Base-by-base conservation (phyloP, 2,329 filamentous ascomycete genomes). In the Gremmenia infestans region DNA sequence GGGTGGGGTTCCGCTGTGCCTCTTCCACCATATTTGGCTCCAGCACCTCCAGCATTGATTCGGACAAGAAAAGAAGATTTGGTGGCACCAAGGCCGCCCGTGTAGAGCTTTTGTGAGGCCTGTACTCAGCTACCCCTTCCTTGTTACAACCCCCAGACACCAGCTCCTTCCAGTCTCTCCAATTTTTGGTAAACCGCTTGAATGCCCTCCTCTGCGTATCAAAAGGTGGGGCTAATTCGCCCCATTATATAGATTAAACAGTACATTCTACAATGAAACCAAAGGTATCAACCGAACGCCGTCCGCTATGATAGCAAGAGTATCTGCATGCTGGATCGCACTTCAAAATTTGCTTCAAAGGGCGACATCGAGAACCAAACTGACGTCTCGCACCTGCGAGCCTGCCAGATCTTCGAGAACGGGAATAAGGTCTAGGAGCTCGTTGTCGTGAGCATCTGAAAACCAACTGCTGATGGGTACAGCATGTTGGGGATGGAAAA, bases 391-490 rank as follows among this genome's bases (percentile, higher is more conserved):
- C 60, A 99, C 94, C 71, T 93, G 89, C 58, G 86, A 74, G 64
- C 89, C 87, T 60, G 94, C 93, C 70, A 99, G 81, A 74, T 99
- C 94, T 80, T 99, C 94, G 64, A 99, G 90, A 67, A 99, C 94
- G 52, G 94, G 94, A 72, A 99, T 97, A 67, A 99, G 79, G 72
- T 99, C 94, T 68, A 99, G 81, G 60, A 99, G 81, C 80, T 99
- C 94, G 75, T 99, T 99, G 77, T 99, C 94, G 74, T 99, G 94
- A 60, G 94, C 94, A 75, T 99, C 94, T 64, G 92, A 97, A 77
- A 99, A 99, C 94, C 94, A 99, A 80, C 93, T 97, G 82, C 92
- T 97, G 76, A 99, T 99, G 25, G 94, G 94, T 50, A 99, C 93
- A 59, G 94, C 94, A 72, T 99, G 94, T 77, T 99, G 93, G 23